Evolutionary conservation across 225 moss, liverwort and hornwort species (phyloP).

Genomic region (Lunularia cruciata): DNA sequence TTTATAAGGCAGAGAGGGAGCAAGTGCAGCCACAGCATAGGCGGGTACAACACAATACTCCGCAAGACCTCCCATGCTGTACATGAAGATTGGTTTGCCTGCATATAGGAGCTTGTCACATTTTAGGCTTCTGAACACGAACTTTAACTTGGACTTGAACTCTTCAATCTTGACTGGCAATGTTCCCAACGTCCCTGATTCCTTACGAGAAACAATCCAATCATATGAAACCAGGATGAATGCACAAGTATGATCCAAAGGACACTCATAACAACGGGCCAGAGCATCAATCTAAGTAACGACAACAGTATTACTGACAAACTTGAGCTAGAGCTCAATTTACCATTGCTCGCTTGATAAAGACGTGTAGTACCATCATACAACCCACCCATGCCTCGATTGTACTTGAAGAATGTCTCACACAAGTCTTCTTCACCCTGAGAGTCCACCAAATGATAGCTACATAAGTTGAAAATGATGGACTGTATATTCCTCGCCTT

Average conservation of each 20-base stretch:
- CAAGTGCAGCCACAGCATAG: conserved; percentile 70
- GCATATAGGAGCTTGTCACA: conserved; percentile 31
- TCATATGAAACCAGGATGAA: too few relatives aligned
- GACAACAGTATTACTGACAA: neutral
- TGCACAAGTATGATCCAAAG: neutral
- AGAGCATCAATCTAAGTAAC: too few relatives aligned
- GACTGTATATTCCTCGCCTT: too few relatives aligned
- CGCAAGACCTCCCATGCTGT: conserved; percentile 98
- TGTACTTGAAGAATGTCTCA: conserved; percentile 90
- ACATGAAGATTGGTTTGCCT: conserved; percentile 87
- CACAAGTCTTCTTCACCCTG: conserved; percentile 98
- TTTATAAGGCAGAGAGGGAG: conserved; percentile 67
- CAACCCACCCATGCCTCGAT: conserved; percentile 82
- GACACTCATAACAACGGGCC: neutral
- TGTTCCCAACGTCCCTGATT: too few relatives aligned
- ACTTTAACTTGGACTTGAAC: too few relatives aligned
- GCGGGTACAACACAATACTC: conserved; percentile 95
- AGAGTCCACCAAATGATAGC: neutral
- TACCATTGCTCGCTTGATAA: conserved; percentile 69
- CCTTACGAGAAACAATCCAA: too few relatives aligned
- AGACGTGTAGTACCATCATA: conserved; percentile 91
- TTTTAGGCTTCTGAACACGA: too few relatives aligned
- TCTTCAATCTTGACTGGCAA: too few relatives aligned
- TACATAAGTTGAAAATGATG: too few relatives aligned
- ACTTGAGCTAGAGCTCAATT: neutral